Base-by-base conservation (phyloP, 164 flowering plant species). In the Pachysandra terminalis region DNA sequence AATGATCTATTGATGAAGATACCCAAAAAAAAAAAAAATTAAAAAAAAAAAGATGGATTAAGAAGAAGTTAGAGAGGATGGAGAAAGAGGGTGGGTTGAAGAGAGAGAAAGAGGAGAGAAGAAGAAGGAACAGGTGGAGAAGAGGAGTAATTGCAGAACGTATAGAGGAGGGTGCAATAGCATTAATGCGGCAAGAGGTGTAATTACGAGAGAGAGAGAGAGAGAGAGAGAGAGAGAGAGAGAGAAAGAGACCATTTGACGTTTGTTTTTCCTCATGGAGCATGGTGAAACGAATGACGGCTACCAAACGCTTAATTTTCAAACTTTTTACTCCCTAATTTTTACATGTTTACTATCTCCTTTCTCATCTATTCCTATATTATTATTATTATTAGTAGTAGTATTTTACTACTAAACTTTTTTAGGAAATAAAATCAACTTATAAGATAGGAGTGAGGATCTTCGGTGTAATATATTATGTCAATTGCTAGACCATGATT, bases 111-210 rank as follows among this genome's bases (percentile, higher is more conserved):
- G 51, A 19, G 26, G 67, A 55, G 65, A 76, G 53, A 69, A 68
- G 59, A 67, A 80, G 52, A 60, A 79, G 75, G 73, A 41, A 73
- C 68, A 67, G 49, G 74, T 56, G 80, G 75, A 63, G 69, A 77
- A 17, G 73, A 63, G 67, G 81, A 81, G 84, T 84, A 72, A 81
- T 76, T 79, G 83, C 82, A 74, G 83, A 80, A 83, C 73, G 83
- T 67, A 71, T 67, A 64, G 83, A 81, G 83, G n/a, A 80, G 76
- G 85, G 79, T 81, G 85, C 81, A 74, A 76, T 68, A 21, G 83
- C 84, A 83, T 81, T 83, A 73, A 83, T 74, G 80, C n/a, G 78
- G 77, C 25, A 41, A 68, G 52, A 61, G 66, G 82, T 75, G 78
- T 71, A 9, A 56, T 74, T 71, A n/a, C n/a, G n/a, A n/a, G n/a